Evolutionary conservation across 768 basidiomycete genomes (phyloP).

Genomic region (Infundibulicybe gibba): DNA sequence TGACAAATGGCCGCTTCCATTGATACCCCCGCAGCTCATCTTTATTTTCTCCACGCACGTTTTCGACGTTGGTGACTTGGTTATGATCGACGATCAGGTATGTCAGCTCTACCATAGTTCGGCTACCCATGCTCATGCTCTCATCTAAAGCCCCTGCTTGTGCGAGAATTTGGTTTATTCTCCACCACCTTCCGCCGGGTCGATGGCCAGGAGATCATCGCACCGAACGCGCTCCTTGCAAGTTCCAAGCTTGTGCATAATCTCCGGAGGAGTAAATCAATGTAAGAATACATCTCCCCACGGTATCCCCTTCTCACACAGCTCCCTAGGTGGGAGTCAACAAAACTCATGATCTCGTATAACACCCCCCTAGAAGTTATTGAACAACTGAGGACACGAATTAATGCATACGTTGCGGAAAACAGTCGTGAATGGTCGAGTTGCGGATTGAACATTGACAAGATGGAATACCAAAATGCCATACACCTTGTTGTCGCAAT

Average conservation of each 20-base stretch:
- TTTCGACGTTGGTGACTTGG: constrained; percentile 81
- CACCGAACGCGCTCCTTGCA: constrained; percentile 71
- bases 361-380: constrained; percentile 68
- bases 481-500: constrained; percentile 63
- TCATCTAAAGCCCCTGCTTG: constrained; percentile 36
- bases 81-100: constrained; percentile 76
- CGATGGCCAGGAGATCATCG: constrained; percentile 77
- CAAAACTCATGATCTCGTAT: constrained; percentile 61
- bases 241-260: constrained; percentile 76
- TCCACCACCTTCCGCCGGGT: constrained; percentile 78
- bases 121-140: constrained; percentile 5
- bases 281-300: constrained; percentile 36
- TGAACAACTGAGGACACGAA: constrained; percentile 58
- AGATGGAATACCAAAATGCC: constrained; percentile 76
- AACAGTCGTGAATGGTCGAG: constrained; percentile 76
- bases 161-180: constrained; percentile 78
- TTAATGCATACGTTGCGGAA: constrained; percentile 54
- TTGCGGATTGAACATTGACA: constrained; percentile 65
- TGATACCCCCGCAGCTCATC: constrained; percentile 47
- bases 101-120: background rate
- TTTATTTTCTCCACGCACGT: constrained; percentile 86
- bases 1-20: background rate
- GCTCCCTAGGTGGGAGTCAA: constrained; percentile 58
- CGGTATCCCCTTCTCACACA: background rate
- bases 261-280: constrained; percentile 68